These are phyloP conservation scores for Diutina catenulata DNA, from an alignment of 1,139 yeast species.

Conservation along the genomic window DNA sequence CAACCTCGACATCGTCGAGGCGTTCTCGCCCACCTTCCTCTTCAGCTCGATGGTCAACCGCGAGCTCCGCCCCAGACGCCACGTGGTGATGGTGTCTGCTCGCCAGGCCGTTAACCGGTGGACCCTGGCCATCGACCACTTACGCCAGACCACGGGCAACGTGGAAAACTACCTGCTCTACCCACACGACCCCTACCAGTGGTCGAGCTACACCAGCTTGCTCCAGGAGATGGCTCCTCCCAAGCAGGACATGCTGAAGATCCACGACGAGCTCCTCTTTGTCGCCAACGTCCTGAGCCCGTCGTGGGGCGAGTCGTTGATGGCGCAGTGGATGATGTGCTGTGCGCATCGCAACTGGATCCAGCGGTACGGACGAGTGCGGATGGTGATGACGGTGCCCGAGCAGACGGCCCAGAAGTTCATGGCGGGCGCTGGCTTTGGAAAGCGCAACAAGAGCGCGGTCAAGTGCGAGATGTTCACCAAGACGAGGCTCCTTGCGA, in stretches of 20 bases:
- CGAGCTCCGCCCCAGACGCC: slow-evolving; percentile 45
- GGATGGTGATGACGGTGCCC: slow-evolving; percentile 55
- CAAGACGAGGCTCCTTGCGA: slow-evolving; percentile 39
- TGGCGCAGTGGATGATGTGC: slow-evolving; percentile 71
- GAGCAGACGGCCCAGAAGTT: slow-evolving; percentile 51
- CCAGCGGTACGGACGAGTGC: slow-evolving; percentile 59
- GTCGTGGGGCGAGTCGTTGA: slow-evolving; percentile 48
- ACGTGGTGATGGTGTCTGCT: slow-evolving; percentile 44
- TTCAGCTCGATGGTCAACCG: slow-evolving; percentile 45
- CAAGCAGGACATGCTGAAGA: slow-evolving; percentile 25
- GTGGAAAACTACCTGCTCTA: slow-evolving; percentile 20
- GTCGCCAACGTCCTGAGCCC: slow-evolving; percentile 50
- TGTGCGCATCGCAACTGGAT: slow-evolving; percentile 65
- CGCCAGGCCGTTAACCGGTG: slow-evolving; percentile 23
- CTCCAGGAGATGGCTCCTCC: slow-evolving; percentile 34
- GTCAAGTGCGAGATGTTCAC: slow-evolving; percentile 51
- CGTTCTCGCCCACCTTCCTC: slow-evolving; percentile 47
- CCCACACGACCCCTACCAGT: slow-evolving; percentile 44
- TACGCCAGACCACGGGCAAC: slow-evolving; percentile 14
- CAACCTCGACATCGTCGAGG: slow-evolving; percentile 49
- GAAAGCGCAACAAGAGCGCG: slow-evolving; percentile 43
- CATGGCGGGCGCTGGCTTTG: slow-evolving; percentile 35
- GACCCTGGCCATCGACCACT: slow-evolving; percentile 15
- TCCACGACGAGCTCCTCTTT: slow-evolving; percentile 53
- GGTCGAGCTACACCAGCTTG: slow-evolving; percentile 46